phyloP scores from a whole-genome alignment of 163 green algal genomes.

The Scenedesmus sp. region DNA sequence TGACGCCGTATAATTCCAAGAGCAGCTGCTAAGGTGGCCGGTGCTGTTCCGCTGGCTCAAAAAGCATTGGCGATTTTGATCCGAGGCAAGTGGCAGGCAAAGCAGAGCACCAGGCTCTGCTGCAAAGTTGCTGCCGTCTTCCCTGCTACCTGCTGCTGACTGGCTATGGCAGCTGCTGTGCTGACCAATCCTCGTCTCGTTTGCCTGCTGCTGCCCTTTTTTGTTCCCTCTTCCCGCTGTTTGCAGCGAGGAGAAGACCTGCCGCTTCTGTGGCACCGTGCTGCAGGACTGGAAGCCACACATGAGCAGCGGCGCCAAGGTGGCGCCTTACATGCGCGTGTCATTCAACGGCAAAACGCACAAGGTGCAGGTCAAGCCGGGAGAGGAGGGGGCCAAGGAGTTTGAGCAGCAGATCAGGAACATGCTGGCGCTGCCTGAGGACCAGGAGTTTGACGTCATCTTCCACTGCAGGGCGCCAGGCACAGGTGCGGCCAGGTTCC shows the following conservation, averaged over 20 bases:
- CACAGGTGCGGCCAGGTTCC: slow-evolving; percentile 42
- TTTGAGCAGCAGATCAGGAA: slow-evolving; percentile 65
- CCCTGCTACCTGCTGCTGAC: neutral
- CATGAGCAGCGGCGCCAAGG: slow-evolving; percentile 39
- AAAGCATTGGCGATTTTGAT: neutral
- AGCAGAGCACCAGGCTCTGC: neutral
- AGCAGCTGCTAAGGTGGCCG: neutral
- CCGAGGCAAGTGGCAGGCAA: neutral
- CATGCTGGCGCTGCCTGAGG: slow-evolving; percentile 60
- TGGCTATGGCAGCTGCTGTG: neutral
- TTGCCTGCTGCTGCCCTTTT: neutral
- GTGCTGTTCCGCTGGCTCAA: neutral
- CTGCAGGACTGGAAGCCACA: slow-evolving; percentile 64
- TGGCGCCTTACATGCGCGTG: slow-evolving; percentile 68
- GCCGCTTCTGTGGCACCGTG: slow-evolving; percentile 64
- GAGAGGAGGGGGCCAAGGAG: slow-evolving; percentile 50
- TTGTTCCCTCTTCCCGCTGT: neutral
- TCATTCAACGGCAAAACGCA: slow-evolving; percentile 57
- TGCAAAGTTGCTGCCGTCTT: neutral
- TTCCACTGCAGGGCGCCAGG: slow-evolving; percentile 67
- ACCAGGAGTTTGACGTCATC: slow-evolving; percentile 61
- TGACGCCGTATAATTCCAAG: neutral
- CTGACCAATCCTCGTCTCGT: neutral
- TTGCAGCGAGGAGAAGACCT: slow-evolving; percentile 60
- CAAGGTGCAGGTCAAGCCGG: slow-evolving; percentile 65